Base-by-base conservation (phyloP, 73 alveolate genomes). In the Stentor roeselii region DNA sequence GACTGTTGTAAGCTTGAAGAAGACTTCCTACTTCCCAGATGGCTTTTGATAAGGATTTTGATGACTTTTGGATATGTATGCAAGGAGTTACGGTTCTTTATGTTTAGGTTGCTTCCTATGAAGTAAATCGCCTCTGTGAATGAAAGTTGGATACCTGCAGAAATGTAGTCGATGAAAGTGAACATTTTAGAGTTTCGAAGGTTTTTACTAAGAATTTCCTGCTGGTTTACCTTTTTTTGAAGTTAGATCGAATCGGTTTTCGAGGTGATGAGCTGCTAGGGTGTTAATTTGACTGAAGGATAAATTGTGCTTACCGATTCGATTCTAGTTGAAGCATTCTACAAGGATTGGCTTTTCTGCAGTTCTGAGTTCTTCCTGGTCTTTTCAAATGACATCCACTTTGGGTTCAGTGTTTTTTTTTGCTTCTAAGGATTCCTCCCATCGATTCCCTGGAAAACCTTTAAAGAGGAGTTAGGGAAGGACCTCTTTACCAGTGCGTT, bases 51-150 rank as follows among this genome's bases (percentile, higher is more conserved):
- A 93, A 75, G 75, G 86, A 75, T 90, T 91, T n/a, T 59, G 84
- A 39, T 82, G 60, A 37, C 59, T 34, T 31, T 42, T 42, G 21
- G 84, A 85, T 50, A 88, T 40, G 42, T 84, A 87, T 95, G 98
- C 59, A 95, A 87, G 37, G 96, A 88, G 3, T 27, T 1, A 4
- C 91, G 85, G 59, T 87, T 86, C 50, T 59, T n/a, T n/a, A 92
- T 92, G 2, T 75, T 75, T 3, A 86, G 82, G 86, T 95, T 95
- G 39, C 97, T 92, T 11, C 90, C 76, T 36, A 98, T 95, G 82
- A 90, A 95, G 86, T 95, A 97, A 11, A 95, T 91, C 86, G 95
- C 98, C 36, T 90, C 86, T 37, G 87, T 50, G 14, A 93, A 76
- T 61, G 90, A 93, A 77, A 95, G 89, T 61, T 39, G 50, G 14